Evolutionary conservation across 2,329 filamentous ascomycete genomes (phyloP).

Genomic region (Pestalotiopsis sp.): DNA sequence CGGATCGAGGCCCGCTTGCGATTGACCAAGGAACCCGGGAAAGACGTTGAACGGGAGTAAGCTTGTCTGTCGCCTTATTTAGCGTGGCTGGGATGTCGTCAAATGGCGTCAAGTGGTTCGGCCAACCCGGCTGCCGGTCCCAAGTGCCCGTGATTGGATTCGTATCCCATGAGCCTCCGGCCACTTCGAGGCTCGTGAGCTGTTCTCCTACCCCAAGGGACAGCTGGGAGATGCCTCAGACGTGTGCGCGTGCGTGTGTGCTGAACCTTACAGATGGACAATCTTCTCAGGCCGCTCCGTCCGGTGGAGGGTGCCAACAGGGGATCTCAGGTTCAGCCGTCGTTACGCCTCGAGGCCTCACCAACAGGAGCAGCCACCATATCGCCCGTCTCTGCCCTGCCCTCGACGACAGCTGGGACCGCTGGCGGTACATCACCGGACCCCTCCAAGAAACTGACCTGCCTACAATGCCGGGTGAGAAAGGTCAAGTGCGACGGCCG

Average conservation of each 20-base stretch:
- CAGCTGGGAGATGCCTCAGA: neutral
- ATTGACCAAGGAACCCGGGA: neutral
- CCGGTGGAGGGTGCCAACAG: slow-evolving; percentile 12
- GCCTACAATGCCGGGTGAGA: slow-evolving; percentile 25
- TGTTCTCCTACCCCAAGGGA: neutral
- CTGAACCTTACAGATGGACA: slow-evolving; percentile 9
- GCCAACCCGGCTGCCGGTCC: slow-evolving; percentile 10
- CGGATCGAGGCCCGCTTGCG: neutral
- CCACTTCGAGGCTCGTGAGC: neutral
- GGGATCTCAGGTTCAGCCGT: neutral
- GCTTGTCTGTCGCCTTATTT: neutral
- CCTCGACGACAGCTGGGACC: neutral
- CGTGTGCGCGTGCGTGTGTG: neutral
- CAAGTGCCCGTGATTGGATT: slow-evolving; percentile 12
- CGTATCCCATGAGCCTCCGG: neutral
- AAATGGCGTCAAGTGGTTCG: slow-evolving; percentile 14
- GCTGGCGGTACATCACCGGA: neutral
- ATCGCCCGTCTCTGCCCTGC: neutral
- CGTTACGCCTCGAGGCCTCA: neutral
- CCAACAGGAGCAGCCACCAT: neutral
- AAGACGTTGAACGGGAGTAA: neutral
- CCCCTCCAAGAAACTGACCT: slow-evolving; percentile 18
- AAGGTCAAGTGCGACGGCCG: slow-evolving; percentile 33
- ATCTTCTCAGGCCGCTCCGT: slow-evolving; percentile 11
- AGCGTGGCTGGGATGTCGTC: slow-evolving; percentile 13